Evolutionary conservation across 305 asterid species (phyloP), one percentile per base, ranked within the genome.

Genomic region (Solanum hybrid): DNA sequence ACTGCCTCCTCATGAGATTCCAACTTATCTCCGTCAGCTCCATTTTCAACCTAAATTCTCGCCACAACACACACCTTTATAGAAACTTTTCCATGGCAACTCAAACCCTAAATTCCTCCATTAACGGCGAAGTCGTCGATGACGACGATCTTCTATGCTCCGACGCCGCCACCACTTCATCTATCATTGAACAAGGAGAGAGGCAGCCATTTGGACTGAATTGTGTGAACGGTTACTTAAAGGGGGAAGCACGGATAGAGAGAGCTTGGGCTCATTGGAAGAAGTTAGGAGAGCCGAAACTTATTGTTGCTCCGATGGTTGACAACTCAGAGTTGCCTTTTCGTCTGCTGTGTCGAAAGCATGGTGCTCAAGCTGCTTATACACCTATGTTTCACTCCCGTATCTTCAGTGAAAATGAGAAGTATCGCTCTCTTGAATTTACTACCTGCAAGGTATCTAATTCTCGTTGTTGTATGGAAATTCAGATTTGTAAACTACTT

Each of bases 281-380:
- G 88, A 93, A 91, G 85, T 87, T 96, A 85, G 98, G 98, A 12
- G 92, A 92, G 71, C 98, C 99, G 36, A 96, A 93, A 90, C 91
- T 91, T 89, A 89, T 95, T 36, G 99, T 96, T 24, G 99, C 99
- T 7, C 99, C 98, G 32, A 96, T 95, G 98, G 99, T 97, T 82
- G 99, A 96, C 92, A 96, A 97, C 94, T 97, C 99, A 31, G 99
- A 97, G 95, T 93, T 97, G 1, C 99, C 99, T 7, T 97, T 95
- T 92, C 98, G 99, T 37, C 34, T 95, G 94, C 97, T 96, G 85
- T 97, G 99, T 92, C 93, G 99, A 5, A 96, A 95, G 92, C 95
- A 95, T 91, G 99, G 99, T 36, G 99, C 99, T 31, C 92, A 95
- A 84, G 99, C 98, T n/a, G 99, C 99, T n/a, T 97, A 97, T 80